Evolutionary conservation across 768 basidiomycete genomes (phyloP).

Genomic region (Cantharellus cinnabarinus): DNA sequence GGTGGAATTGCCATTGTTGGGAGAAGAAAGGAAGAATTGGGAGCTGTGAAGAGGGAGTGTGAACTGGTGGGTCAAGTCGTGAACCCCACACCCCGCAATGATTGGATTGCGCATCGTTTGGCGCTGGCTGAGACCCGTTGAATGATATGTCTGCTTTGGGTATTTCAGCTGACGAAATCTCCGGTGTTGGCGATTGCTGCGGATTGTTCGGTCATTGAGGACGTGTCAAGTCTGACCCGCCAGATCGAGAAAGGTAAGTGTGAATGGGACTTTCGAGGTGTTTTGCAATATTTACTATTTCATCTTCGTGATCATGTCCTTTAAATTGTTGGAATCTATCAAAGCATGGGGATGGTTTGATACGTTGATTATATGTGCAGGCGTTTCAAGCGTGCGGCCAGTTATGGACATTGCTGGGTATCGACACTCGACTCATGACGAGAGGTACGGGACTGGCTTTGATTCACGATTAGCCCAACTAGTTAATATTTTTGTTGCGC

Average conservation of each 20-base stretch:
- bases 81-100: slow-evolving; percentile 9
- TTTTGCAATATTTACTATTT: neutral
- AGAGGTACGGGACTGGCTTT: neutral
- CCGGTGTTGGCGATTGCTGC: slow-evolving; percentile 26
- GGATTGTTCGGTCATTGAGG: slow-evolving; percentile 45
- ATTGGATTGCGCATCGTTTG: slow-evolving; percentile 5
- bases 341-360: slow-evolving; percentile 69
- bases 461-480: neutral
- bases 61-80: slow-evolving; percentile 10
- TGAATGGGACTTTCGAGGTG: neutral
- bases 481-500: too few species aligned
- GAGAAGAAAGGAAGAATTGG: slow-evolving; percentile 33
- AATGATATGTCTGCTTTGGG: neutral
- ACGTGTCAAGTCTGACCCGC: slow-evolving; percentile 41
- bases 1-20: slow-evolving; percentile 48
- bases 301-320: neutral
- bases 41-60: slow-evolving; percentile 44
- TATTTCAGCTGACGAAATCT: neutral
- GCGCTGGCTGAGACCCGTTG: neutral
- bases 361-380: slow-evolving; percentile 63
- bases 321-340: neutral
- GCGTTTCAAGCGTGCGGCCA: slow-evolving; percentile 69
- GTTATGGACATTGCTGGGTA: slow-evolving; percentile 19
- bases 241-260: slow-evolving; percentile 33
- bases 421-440: neutral